phyloP scores from a whole-genome alignment of 2,329 filamentous ascomycete genomes.

The Diaporthe vexans region DNA sequence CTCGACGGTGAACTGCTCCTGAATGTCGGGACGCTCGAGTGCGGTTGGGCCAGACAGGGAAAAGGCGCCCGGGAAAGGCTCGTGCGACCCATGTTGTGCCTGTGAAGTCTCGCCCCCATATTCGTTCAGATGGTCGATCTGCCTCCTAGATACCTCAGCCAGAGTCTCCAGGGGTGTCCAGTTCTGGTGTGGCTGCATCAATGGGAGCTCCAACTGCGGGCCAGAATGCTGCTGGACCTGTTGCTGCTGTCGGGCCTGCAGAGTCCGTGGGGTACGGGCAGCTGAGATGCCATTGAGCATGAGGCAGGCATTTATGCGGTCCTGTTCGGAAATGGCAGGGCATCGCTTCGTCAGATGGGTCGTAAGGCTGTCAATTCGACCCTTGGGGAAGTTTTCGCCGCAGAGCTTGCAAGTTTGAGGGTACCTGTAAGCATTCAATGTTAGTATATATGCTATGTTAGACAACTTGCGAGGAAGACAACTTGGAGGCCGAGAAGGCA shows the following conservation, averaged over 20 bases:
- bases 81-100: constrained; percentile 56
- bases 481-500: background rate
- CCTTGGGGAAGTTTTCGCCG: constrained; percentile 91
- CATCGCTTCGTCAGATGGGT: constrained; percentile 90
- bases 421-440: constrained; percentile 86
- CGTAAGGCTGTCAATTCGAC: constrained; percentile 85
- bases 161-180: constrained; percentile 89
- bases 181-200: constrained; percentile 64
- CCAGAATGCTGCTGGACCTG: constrained; percentile 44
- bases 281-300: constrained; percentile 79
- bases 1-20: constrained; percentile 72
- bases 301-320: constrained; percentile 81
- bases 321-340: constrained; percentile 80
- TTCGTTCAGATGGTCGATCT: constrained; percentile 77
- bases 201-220: constrained; percentile 55
- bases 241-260: constrained; percentile 36
- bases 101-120: constrained; percentile 64
- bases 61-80: constrained; percentile 29
- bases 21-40: constrained; percentile 64
- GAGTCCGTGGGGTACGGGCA: constrained; percentile 48
- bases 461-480: background rate
- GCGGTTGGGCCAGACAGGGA: constrained; percentile 21
- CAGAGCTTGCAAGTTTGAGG: constrained; percentile 91
- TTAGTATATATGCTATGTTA: constrained; percentile 82
- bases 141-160: constrained; percentile 84